Base-by-base conservation (phyloP, 805 yeast genomes). In the Scheffersomyces stipitis region DNA sequence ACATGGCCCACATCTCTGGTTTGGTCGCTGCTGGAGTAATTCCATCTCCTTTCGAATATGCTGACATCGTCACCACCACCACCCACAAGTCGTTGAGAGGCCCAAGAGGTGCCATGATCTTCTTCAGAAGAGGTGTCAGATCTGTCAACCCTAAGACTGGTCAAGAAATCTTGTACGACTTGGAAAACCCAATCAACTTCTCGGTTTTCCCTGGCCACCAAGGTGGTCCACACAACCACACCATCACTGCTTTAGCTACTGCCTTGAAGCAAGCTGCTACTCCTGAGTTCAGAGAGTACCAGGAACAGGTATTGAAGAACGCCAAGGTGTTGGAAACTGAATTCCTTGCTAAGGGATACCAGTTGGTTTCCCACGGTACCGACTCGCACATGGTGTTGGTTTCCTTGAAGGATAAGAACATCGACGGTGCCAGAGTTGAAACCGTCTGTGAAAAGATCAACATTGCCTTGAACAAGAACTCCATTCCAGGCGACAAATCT, bases 171-270 rank as follows among this genome's bases (percentile, higher is more conserved):
- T 69, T 75, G 34, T 90, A 88, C 63, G 96, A 91, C 55, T 78
- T 91, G 58, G 98, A 91, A 68, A 80, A 81, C 60, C 84, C 81
- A 62, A 89, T 91, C 68, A 91, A 91, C 77, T 91, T 91, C 61
- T 87, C 96, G 22, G 98, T 91, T 38, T 91, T 91, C 86, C 99
- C 99, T 52, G 98, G 95, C 48, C 98, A 91, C 66, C 99, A 91
- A 75, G 99, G 99, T 74, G 99, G 99, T 60, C 99, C 99, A 51
- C 98, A 91, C 69, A 91, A 91, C 73, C 97, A 91, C 69, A 91
- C 98, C 53, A 91, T 91, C 58, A 81, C 96, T 46, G 98, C 98
- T 15, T 75, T 91, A 52, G 95, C 98, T 22, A 91, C 89, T 40
- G 98, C 98, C 26, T 77, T 91, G 56, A 87, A 87, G 60, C 98